A percentile compares a stretch with the other conserved stretches of the same genome.
Conservation (phyloP, 176 grass and related monocot genomes). For the Oryza glumipatula region DNA sequence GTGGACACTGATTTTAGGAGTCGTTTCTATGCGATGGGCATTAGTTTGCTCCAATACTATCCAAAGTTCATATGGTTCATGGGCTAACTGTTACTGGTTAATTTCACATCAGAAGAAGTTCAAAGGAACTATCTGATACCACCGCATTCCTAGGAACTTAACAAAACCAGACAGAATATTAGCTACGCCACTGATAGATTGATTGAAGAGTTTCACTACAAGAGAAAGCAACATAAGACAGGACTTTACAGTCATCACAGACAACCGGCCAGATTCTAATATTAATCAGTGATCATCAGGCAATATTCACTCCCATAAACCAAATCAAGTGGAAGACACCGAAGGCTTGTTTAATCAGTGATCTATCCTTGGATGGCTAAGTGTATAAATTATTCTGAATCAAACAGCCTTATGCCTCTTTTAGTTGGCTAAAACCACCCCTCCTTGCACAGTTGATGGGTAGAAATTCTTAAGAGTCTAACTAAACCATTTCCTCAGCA, state of each 20-base stretch:
- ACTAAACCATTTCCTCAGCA: slow-evolving; percentile 17
- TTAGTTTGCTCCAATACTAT: neutral
- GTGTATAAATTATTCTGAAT: slow-evolving; percentile 1
- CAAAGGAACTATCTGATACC: neutral
- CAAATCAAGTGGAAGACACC: neutral
- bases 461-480: neutral
- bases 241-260: neutral
- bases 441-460: neutral
- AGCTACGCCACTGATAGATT: neutral
- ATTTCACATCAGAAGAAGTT: neutral
- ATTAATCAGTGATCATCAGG: slow-evolving; percentile 11
- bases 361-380: neutral
- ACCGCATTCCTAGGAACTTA: neutral
- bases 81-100: neutral
- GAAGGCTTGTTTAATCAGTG: slow-evolving; percentile 20
- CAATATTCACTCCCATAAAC: slow-evolving; percentile 8
- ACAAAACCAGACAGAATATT: neutral
- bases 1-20: neutral
- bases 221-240: slow-evolving; percentile 18
- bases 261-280: neutral
- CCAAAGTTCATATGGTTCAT: neutral
- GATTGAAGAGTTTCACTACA: slow-evolving; percentile 1
- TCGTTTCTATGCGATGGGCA: neutral
- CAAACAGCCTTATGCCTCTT: slow-evolving; percentile 3
- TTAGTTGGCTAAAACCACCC: neutral